Conservation (phyloP, 1,284 basidiomycete genomes). For the Cerrena zonata region DNA sequence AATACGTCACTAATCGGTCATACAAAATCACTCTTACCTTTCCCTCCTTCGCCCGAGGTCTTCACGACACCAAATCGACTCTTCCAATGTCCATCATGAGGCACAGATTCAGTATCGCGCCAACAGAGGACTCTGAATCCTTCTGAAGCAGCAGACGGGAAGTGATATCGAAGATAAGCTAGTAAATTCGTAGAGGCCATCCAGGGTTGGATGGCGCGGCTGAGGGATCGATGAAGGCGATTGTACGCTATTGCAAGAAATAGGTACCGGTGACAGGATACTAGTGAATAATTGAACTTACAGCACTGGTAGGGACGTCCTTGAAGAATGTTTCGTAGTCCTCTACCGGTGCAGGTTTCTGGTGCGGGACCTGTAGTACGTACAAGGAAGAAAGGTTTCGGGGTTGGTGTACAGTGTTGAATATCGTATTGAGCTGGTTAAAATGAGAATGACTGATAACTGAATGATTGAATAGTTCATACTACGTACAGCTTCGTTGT, state of each 20-base stretch:
- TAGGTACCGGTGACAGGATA: not conserved
- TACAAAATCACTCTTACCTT: conserved; percentile 7
- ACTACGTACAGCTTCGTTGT: conserved; percentile 31
- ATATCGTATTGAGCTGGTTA: not conserved
- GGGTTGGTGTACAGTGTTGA: conserved; percentile 29
- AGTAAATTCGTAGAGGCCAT: conserved; percentile 91
- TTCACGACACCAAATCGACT: conserved; percentile 56
- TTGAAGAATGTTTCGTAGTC: conserved; percentile 53
- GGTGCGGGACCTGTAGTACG: conserved; percentile 28
- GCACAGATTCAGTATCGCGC: conserved; percentile 54
- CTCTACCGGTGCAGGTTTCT: conserved; percentile 48
- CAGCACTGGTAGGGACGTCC: conserved; percentile 34
- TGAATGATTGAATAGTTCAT: not conserved
- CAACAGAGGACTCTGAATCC: conserved; percentile 70
- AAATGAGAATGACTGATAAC: no score
- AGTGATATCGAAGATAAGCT: conserved; percentile 62
- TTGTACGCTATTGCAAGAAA: conserved; percentile 42
- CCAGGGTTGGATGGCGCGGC: conserved; percentile 74
- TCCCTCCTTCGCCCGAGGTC: conserved; percentile 18
- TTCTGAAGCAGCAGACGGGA: conserved; percentile 40
- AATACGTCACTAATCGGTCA: not conserved
- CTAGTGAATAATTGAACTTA: conserved; percentile 17
- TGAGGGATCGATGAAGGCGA: conserved; percentile 87
- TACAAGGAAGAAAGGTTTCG: conserved; percentile 58
- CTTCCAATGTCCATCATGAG: conserved; percentile 42